A percentile compares a stretch with the other conserved stretches of the same genome.
phyloP scores from a whole-genome alignment of 768 basidiomycete genomes.

The Rhodotorula kratochvilovae region DNA sequence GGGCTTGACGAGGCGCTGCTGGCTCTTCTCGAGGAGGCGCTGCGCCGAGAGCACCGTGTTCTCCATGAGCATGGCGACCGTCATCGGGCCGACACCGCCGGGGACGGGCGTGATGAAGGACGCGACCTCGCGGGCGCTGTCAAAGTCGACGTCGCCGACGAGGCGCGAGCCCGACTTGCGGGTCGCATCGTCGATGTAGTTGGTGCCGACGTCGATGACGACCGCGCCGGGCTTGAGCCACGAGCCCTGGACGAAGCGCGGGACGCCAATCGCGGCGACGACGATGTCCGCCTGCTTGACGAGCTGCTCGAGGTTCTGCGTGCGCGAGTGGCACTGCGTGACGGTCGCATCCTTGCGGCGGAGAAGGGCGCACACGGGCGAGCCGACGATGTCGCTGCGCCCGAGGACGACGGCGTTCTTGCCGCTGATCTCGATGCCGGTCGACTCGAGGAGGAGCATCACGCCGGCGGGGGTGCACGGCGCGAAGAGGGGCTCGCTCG shows the following conservation, averaged over 20 bases:
- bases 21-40: constrained; percentile 66
- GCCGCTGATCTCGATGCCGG: constrained; percentile 71
- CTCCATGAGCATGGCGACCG: constrained; percentile 94
- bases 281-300: constrained; percentile 85
- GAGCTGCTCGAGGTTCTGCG: constrained; percentile 71
- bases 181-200: constrained; percentile 81
- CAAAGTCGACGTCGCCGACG: constrained; percentile 90
- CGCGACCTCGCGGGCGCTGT: constrained; percentile 68
- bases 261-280: constrained; percentile 91
- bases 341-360: constrained; percentile 88
- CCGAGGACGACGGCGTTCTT: constrained; percentile 86
- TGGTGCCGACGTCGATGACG: constrained; percentile 97
- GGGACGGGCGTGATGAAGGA: constrained; percentile 95
- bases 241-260: constrained; percentile 81
- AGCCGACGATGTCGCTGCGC: constrained; percentile 95
- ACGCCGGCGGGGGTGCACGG: constrained; percentile 95
- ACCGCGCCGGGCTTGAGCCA: constrained; percentile 95
- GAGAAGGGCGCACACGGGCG: constrained; percentile 85
- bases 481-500: constrained; percentile 78
- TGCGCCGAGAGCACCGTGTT: constrained; percentile 84
- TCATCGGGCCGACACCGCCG: constrained; percentile 99
- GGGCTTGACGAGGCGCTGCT: constrained; percentile 64
- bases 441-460: constrained; percentile 80
- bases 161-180: constrained; percentile 94
- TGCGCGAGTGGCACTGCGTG: constrained; percentile 92